These are phyloP conservation scores for Chrysoporthe puriensis DNA, from an alignment of 2,329 filamentous ascomycete species.

Conservation along the genomic window DNA sequence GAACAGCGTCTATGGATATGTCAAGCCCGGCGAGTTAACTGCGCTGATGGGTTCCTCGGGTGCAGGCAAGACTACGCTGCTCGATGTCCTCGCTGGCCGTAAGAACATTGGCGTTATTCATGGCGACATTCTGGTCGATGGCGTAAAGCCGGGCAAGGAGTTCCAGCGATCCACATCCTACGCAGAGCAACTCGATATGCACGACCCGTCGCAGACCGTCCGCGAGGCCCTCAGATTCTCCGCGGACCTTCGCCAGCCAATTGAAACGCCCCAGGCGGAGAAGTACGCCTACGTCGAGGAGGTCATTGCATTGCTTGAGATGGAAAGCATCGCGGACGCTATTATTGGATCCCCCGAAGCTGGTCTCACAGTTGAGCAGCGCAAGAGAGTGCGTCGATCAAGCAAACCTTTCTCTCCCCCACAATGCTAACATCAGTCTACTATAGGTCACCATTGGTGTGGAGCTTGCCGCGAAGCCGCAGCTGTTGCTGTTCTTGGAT, in stretches of 20 bases:
- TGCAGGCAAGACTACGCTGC: slow-evolving; percentile 84
- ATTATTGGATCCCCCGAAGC: slow-evolving; percentile 66
- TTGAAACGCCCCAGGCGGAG: slow-evolving; percentile 55
- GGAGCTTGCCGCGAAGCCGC: slow-evolving; percentile 81
- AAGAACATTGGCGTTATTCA: slow-evolving; percentile 65
- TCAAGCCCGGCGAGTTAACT: slow-evolving; percentile 76
- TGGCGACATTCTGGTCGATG: slow-evolving; percentile 62
- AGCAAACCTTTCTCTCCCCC: background rate
- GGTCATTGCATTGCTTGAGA: slow-evolving; percentile 58
- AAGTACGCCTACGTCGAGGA: slow-evolving; percentile 65
- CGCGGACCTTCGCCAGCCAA: slow-evolving; percentile 62
- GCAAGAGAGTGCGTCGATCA: slow-evolving; percentile 63
- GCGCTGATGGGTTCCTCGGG: slow-evolving; percentile 82
- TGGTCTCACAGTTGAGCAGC: slow-evolving; percentile 69
- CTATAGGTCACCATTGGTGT: slow-evolving; percentile 75
- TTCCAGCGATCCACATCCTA: slow-evolving; percentile 67
- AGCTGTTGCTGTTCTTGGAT: slow-evolving; percentile 76
- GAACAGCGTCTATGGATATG: slow-evolving; percentile 65
- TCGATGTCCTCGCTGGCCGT: slow-evolving; percentile 71
- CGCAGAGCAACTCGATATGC: slow-evolving; percentile 65
- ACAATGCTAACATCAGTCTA: background rate
- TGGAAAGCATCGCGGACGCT: slow-evolving; percentile 62
- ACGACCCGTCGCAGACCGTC: slow-evolving; percentile 65
- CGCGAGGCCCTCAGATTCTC: slow-evolving; percentile 67
- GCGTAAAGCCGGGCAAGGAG: slow-evolving; percentile 57